Evolutionary conservation across 2,329 filamentous ascomycete genomes (phyloP).

Genomic region (Colletotrichum liaoningense): DNA sequence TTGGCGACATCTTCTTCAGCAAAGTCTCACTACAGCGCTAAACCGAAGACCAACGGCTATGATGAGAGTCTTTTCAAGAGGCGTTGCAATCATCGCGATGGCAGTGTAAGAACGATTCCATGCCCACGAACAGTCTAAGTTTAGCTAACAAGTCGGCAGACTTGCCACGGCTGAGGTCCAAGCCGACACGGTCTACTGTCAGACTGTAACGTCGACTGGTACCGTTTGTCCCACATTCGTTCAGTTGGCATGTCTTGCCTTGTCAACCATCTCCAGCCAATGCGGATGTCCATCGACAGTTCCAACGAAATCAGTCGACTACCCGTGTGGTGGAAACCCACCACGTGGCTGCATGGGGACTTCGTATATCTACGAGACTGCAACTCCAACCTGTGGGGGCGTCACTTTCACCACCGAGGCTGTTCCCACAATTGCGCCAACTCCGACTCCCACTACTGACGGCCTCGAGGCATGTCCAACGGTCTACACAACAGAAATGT

Average conservation of each 20-base stretch:
- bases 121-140: too few relatives aligned
- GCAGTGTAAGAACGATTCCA: not conserved
- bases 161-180: not conserved
- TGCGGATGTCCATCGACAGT: slow-evolving; percentile 41
- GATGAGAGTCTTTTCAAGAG: not conserved
- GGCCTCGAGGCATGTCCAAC: slow-evolving; percentile 16
- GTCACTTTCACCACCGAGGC: not conserved
- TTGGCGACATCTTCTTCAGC: not conserved
- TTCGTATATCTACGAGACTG: slow-evolving; percentile 19
- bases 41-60: not conserved
- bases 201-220: slow-evolving; percentile 39
- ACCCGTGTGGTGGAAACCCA: slow-evolving; percentile 37
- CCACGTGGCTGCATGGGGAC: slow-evolving; percentile 30
- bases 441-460: not conserved
- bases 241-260: slow-evolving; percentile 36
- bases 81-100: not conserved
- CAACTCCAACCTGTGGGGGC: not conserved
- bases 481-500: slow-evolving; percentile 16
- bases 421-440: not conserved
- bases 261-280: slow-evolving; percentile 35
- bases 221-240: slow-evolving; percentile 24
- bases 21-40: not conserved
- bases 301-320: slow-evolving; percentile 37
- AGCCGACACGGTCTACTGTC: slow-evolving; percentile 24
- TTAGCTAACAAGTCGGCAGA: not conserved